These are phyloP conservation scores for Buxus sempervirens DNA, from an alignment of 164 flowering plant species.

Conservation along the genomic window DNA sequence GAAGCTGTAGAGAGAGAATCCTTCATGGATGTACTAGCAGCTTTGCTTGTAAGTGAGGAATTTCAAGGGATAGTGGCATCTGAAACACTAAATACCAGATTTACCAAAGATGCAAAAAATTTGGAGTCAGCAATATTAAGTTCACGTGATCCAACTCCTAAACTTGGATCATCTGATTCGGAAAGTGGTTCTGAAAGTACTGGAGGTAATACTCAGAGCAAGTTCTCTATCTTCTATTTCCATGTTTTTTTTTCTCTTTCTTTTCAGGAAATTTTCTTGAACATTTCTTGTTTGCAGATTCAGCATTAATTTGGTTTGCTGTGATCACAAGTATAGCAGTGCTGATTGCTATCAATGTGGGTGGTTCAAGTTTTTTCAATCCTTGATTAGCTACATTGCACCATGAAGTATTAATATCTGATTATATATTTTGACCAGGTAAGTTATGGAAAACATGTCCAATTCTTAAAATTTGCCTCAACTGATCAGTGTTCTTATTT, in stretches of 20 bases:
- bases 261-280: background rate
- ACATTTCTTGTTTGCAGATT: constrained; percentile 38
- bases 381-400: constrained; percentile 39
- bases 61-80: constrained; percentile 90
- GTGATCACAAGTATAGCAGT: constrained; percentile 60
- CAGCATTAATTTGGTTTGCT: constrained; percentile 71
- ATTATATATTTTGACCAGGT: constrained; percentile 16
- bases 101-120: constrained; percentile 27
- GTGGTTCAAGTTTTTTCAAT: constrained; percentile 78
- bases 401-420: background rate
- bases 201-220: too few relatives aligned
- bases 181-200: constrained; percentile 30
- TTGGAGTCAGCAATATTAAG: constrained; percentile 22
- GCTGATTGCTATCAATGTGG: constrained; percentile 59
- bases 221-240: background rate
- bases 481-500: background rate
- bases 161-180: constrained; percentile 29
- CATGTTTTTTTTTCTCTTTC: background rate
- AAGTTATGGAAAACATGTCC: constrained; percentile 8
- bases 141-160: constrained; percentile 19
- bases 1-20: constrained; percentile 53
- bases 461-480: background rate
- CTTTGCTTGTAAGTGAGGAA: constrained; percentile 89
- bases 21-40: constrained; percentile 88
- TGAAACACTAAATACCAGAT: constrained; percentile 49